phyloP scores from a whole-genome alignment of 257 asterid species.

The Primulina tabacum region DNA sequence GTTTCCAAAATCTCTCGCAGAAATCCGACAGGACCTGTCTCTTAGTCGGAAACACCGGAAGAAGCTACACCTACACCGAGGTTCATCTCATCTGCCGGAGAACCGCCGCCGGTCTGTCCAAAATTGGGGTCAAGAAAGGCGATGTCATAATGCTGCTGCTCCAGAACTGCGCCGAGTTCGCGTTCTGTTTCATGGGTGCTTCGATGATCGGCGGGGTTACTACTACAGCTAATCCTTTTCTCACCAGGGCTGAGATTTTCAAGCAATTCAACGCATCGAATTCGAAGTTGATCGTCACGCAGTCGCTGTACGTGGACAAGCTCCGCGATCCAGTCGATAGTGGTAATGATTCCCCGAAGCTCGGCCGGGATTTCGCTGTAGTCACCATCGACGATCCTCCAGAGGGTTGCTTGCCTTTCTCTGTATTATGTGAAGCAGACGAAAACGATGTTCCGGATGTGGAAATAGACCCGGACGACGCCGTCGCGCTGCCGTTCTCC shows the following conservation, averaged over 20 bases:
- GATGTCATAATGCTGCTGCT: constrained; percentile 73
- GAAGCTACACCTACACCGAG: constrained; percentile 52
- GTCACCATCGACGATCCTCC: constrained; percentile 59
- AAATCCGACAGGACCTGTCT: constrained; percentile 53
- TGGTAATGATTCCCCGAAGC: constrained; percentile 12
- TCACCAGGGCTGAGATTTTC: constrained; percentile 55
- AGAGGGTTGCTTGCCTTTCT: constrained; percentile 57
- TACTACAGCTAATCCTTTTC: constrained; percentile 70
- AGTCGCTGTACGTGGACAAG: constrained; percentile 65
- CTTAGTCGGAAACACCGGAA: constrained; percentile 38
- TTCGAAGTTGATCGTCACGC: constrained; percentile 61
- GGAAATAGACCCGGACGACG: constrained; percentile 46
- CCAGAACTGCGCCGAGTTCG: constrained; percentile 75
- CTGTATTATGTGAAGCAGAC: constrained; percentile 38
- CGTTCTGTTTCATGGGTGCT: constrained; percentile 63
- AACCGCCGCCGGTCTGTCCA: constrained; percentile 61
- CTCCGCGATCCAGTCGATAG: constrained; percentile 40
- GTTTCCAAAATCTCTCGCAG: constrained; percentile 40
- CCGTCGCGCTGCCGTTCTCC: constrained; percentile 74
- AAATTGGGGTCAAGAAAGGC: constrained; percentile 43
- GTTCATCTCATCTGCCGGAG: constrained; percentile 49
- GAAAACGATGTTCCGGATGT: constrained; percentile 37
- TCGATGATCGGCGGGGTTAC: constrained; percentile 71
- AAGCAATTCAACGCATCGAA: constrained; percentile 56
- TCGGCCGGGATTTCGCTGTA: constrained; percentile 47